Conservation (phyloP, 805 yeast species). For the Zygotorulaspora danielsina region DNA sequence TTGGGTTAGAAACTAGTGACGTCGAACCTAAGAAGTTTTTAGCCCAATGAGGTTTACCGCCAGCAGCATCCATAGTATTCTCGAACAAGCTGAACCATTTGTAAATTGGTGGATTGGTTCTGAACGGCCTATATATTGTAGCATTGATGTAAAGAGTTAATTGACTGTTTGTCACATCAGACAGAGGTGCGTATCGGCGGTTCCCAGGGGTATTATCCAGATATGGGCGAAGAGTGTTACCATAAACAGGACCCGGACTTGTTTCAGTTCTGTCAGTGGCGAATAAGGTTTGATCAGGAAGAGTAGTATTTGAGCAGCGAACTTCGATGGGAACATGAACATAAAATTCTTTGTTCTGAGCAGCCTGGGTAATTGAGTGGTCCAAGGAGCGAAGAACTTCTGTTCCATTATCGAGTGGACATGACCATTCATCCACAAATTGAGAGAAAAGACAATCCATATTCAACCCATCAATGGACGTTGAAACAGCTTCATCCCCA, state of each 20-base stretch:
- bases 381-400: slow-evolving; percentile 63
- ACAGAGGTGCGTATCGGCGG: slow-evolving; percentile 48
- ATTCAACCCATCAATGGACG: slow-evolving; percentile 80
- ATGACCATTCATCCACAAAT: slow-evolving; percentile 96
- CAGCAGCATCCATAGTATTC: slow-evolving; percentile 65
- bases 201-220: slow-evolving; percentile 71
- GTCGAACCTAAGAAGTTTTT: slow-evolving; percentile 76
- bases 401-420: slow-evolving; percentile 77
- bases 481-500: slow-evolving; percentile 66
- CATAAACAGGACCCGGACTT: slow-evolving; percentile 76
- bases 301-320: slow-evolving; percentile 83
- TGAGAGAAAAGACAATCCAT: slow-evolving; percentile 96
- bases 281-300: slow-evolving; percentile 42
- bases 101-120: slow-evolving; percentile 62
- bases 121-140: slow-evolving; percentile 94
- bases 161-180: slow-evolving; percentile 58
- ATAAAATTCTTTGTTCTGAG: slow-evolving; percentile 56
- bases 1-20: slow-evolving; percentile 32
- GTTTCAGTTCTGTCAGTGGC: slow-evolving; percentile 46
- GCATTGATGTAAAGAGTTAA: slow-evolving; percentile 86
- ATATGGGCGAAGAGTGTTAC: slow-evolving; percentile 76
- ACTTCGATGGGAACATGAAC: slow-evolving; percentile 96
- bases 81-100: slow-evolving; percentile 86
- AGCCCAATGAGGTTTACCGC: slow-evolving; percentile 98
- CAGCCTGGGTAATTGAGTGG: slow-evolving; percentile 58